Base-by-base conservation (phyloP, 176 grass and related monocot genomes). In the Lolium perenne region DNA sequence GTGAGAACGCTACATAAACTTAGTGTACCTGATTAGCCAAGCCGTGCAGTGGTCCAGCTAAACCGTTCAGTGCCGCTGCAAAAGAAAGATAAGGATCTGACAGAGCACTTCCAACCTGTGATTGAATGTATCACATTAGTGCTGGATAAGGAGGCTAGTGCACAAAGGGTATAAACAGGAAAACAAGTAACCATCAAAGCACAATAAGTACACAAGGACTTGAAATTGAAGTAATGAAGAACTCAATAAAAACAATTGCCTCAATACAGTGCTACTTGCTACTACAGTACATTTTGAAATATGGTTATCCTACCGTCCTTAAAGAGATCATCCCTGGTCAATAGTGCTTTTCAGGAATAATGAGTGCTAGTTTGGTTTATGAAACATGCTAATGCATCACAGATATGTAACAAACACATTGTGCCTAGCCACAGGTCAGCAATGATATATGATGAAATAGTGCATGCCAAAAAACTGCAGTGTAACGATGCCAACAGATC, bases 61-160 rank as follows among this genome's bases (percentile, higher is more conserved):
- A 91, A 85, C 97, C 97, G 74, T 99, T 99, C 14, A 96, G 78
- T 78, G 97, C 97, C 4, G 94, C 97, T 48, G 97, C 94, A 73
- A 96, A 99, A 68, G 94, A 96, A 86, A 99, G 90, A 41, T 96
- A 99, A 57, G 94, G 94, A 82, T 99, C 97, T 82, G 97, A 96
- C 78, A 99, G 86, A 60, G 97, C 94, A 82, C 97, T 99, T 59
- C 87, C 97, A 79, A 99, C 97, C 97, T 99, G 82, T 84, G 86
- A 83, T 61, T 73, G 65, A 64, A 88, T 74, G 51, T 48, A 47
- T 2, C 22, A 20, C 54, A 74, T 50, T 40, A 82, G 35, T 71
- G 21, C 14, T 13, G 29, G 50, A 80, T 61, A 17, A 80, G 58
- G n/a, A 26, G 59, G 25, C 74, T 22, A 76, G 10, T 64, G 6